phyloP scores from a whole-genome alignment of 2,329 filamentous ascomycete genomes.

The Penicillium sp. region DNA sequence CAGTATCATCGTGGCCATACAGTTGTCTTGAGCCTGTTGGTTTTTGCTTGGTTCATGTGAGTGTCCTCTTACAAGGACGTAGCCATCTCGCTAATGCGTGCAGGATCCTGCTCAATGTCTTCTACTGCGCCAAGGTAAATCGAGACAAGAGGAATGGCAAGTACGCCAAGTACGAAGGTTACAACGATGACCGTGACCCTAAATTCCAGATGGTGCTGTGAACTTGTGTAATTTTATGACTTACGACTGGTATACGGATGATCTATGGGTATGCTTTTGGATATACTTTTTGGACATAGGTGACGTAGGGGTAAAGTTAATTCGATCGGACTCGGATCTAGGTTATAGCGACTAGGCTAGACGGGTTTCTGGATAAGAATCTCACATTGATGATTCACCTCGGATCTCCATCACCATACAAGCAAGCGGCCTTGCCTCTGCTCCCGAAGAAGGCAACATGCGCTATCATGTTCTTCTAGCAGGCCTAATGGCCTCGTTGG shows the following conservation, averaged over 20 bases:
- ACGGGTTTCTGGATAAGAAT: no score
- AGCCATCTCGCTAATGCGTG: constrained; percentile 24
- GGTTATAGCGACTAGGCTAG: no score
- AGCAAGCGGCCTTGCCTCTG: no score
- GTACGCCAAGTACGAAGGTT: constrained; percentile 61
- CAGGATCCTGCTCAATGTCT: constrained; percentile 64
- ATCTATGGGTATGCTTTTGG: neutral
- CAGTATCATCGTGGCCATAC: constrained; percentile 66
- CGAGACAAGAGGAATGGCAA: constrained; percentile 65
- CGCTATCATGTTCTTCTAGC: neutral
- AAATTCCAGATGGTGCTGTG: constrained; percentile 65
- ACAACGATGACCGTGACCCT: constrained; percentile 68
- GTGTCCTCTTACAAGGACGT: constrained; percentile 34
- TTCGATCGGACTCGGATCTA: neutral
- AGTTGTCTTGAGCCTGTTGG: constrained; percentile 63
- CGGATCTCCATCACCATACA: neutral
- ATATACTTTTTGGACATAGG: neutral
- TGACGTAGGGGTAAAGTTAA: no score
- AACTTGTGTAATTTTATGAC: constrained; percentile 12
- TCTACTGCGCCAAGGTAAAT: constrained; percentile 69
- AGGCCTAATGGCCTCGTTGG: neutral
- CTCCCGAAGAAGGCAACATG: neutral
- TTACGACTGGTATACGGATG: neutral
- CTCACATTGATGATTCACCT: no score
- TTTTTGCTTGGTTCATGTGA: constrained; percentile 68